These are phyloP conservation scores for Ceraceosorus bombacis DNA, from an alignment of 1,284 basidiomycete genomes.

Conservation along the genomic window DNA sequence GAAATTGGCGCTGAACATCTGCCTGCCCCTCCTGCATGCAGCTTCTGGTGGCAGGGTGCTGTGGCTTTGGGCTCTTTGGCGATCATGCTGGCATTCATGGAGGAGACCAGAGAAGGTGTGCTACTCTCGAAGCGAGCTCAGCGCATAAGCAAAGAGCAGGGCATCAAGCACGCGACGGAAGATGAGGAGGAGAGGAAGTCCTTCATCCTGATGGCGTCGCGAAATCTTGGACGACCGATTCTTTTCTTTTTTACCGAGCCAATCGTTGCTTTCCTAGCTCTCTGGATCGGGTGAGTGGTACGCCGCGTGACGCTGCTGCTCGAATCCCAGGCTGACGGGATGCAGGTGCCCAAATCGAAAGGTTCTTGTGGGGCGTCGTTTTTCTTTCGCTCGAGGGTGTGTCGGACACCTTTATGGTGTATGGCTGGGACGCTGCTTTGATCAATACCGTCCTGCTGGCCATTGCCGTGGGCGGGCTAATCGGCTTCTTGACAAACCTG, in stretches of 20 bases:
- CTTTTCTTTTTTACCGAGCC: constrained; percentile 8
- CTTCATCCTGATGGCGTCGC: neutral
- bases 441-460: neutral
- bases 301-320: neutral
- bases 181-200: neutral
- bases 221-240: neutral
- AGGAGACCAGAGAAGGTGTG: neutral
- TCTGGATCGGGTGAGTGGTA: constrained; percentile 5
- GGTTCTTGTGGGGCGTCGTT: constrained; percentile 3
- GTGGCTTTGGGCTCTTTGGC: neutral
- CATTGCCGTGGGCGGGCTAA: neutral
- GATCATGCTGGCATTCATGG: neutral
- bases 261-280: constrained; percentile 3
- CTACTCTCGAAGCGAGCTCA: constrained; percentile 1
- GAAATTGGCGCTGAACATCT: neutral
- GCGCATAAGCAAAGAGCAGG: constrained; percentile 1
- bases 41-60: constrained; percentile 4
- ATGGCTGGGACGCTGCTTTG: neutral
- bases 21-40: neutral
- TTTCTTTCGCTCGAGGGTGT: constrained; percentile 3
- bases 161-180: neutral
- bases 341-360: neutral
- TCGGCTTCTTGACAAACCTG: neutral
- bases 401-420: neutral
- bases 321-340: neutral